Evolutionary conservation across 2,329 filamentous ascomycete genomes (phyloP).

Genomic region (Ploettnerulaceae sp.): DNA sequence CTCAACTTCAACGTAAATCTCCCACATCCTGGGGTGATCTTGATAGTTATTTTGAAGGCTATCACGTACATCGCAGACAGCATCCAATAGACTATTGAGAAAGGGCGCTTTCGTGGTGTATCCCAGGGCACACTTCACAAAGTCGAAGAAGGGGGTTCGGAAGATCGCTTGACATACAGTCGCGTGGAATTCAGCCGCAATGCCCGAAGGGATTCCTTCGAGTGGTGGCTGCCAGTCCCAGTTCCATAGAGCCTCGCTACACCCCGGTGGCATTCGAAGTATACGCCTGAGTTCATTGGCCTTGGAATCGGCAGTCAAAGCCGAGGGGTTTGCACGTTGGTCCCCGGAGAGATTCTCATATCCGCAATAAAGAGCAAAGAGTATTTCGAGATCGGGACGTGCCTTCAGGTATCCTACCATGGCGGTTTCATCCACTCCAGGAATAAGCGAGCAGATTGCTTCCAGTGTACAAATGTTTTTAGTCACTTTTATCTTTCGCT

Average conservation of each 20-base stretch:
- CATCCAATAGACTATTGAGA: slow-evolving; percentile 14
- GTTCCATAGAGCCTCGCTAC: slow-evolving; percentile 11
- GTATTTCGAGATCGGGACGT: too few species aligned
- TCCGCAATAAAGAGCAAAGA: too few species aligned
- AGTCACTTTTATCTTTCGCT: too few species aligned
- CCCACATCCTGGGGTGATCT: slow-evolving; percentile 7
- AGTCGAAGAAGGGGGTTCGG: slow-evolving; percentile 17
- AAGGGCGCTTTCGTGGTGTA: slow-evolving; percentile 14
- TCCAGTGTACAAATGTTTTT: too few species aligned
- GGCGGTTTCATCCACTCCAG: too few species aligned
- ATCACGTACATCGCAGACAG: slow-evolving; percentile 14
- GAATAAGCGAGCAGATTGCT: too few species aligned
- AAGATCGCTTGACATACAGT: slow-evolving; percentile 18
- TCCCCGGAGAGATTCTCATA: too few species aligned
- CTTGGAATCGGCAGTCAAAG: slow-evolving; percentile 13
- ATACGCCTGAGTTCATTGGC: slow-evolving; percentile 17
- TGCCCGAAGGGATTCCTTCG: slow-evolving; percentile 13
- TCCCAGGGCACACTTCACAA: slow-evolving; percentile 20
- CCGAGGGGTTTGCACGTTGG: slow-evolving; percentile 11
- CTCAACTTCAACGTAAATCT: slow-evolving; percentile 17
- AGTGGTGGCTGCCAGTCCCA: slow-evolving; percentile 17
- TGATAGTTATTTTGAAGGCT: slow-evolving; percentile 12
- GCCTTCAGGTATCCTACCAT: too few species aligned
- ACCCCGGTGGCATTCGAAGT: slow-evolving; percentile 14
- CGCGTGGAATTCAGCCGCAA: slow-evolving; percentile 18